These are phyloP conservation scores for Leishmania tarentolae DNA, from an alignment of 208 protist genomes.

Conservation along the genomic window DNA sequence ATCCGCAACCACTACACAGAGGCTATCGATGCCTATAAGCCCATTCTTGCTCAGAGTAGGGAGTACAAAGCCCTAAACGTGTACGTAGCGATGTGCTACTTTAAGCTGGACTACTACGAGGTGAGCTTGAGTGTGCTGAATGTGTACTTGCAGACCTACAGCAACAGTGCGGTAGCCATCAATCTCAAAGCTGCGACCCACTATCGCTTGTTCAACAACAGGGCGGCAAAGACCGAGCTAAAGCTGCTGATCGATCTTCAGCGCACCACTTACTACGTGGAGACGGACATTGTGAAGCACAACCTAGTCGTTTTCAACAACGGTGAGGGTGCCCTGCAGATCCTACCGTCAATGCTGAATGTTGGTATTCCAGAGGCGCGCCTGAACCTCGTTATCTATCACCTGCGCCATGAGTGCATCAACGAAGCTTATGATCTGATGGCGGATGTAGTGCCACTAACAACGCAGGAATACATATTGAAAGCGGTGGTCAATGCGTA, in stretches of 20 bases:
- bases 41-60: conserved; percentile 93
- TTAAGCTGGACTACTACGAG: conserved; percentile 98
- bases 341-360: conserved; percentile 93
- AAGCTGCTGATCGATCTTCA: conserved; percentile 91
- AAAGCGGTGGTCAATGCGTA: conserved; percentile 95
- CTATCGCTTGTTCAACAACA: conserved; percentile 94
- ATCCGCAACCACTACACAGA: conserved; percentile 95
- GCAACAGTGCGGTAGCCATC: conserved; percentile 94
- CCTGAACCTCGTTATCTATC: conserved; percentile 97
- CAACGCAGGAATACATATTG: conserved; percentile 95
- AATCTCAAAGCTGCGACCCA: conserved; percentile 98
- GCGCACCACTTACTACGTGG: conserved; percentile 87
- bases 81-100: conserved; percentile 98
- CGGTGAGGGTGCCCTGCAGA: conserved; percentile 95
- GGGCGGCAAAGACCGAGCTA: conserved; percentile 92
- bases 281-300: conserved; percentile 95
- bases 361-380: conserved; percentile 94
- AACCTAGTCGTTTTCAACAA: conserved; percentile 97
- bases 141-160: conserved; percentile 90
- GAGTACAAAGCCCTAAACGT: conserved; percentile 95
- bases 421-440: conserved; percentile 95
- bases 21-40: conserved; percentile 98
- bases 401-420: conserved; percentile 94
- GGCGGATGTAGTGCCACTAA: conserved; percentile 92
- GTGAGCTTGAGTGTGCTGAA: conserved; percentile 93